phyloP scores from a whole-genome alignment of 2,329 filamentous ascomycete species.

The Arthroderma sp. region DNA sequence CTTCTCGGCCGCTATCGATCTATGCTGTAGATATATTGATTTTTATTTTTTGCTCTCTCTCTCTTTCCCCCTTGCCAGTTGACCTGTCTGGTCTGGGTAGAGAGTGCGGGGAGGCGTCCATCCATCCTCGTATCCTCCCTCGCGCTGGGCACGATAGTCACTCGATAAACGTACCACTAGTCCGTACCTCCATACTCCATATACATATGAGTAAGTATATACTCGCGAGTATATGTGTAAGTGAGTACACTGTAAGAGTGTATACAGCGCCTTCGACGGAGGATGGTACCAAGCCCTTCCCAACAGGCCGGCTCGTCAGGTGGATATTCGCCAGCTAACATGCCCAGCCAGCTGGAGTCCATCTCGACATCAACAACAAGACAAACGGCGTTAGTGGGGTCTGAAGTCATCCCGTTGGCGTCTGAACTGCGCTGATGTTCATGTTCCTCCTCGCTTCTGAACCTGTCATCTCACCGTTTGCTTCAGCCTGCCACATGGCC shows the following conservation, averaged over 20 bases:
- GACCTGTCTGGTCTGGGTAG: not conserved
- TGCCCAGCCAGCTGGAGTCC: slow-evolving; percentile 1
- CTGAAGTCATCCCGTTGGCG: not conserved
- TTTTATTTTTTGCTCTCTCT: not conserved
- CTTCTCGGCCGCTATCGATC: slow-evolving; percentile 1
- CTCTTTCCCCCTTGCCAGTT: not conserved
- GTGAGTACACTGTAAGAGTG: not conserved
- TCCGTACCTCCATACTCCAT: not conserved
- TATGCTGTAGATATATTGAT: not conserved
- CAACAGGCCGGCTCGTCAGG: slow-evolving; percentile 5
- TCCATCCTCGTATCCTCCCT: slow-evolving; percentile 4
- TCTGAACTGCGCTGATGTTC: not conserved
- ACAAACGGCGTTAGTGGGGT: not conserved
- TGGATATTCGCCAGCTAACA: not conserved
- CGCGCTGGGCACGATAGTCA: not conserved
- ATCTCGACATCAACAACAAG: not conserved
- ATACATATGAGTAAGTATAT: not conserved
- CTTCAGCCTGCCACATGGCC: slow-evolving; percentile 3
- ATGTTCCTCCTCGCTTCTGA: not conserved
- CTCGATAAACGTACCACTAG: not conserved
- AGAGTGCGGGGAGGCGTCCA: slow-evolving; percentile 1
- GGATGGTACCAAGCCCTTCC: no score
- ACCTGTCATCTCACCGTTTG: slow-evolving; percentile 1
- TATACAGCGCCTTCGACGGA: no score
- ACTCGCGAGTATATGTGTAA: not conserved